Base-by-base conservation (phyloP, 2,329 filamentous ascomycete species). In the Ilyonectria robusta region DNA sequence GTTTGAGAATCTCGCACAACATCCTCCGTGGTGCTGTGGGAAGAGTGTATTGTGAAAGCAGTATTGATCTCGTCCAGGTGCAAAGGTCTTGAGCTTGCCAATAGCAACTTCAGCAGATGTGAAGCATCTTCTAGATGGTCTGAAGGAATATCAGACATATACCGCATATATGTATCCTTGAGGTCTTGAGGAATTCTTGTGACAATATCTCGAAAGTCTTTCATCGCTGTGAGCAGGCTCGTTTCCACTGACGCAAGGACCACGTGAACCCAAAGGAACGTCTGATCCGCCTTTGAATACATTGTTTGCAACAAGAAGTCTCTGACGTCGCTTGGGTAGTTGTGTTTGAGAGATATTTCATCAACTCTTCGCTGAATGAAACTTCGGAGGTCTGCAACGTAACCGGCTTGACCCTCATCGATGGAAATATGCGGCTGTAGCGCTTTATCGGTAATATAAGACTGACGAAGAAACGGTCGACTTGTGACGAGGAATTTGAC, bases 211-310 rank as follows among this genome's bases (percentile, higher is more conserved):
- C 76, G 57, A 17, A 80, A 72, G 48, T 78, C 73, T 19, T 70
- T 70, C 19, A 64, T 65, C 4, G 77, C 72, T 33, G 74, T 67
- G 3, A 77, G 47, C 2, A 72, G 55, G 40, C 67, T 74, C 2
- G 69, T 72, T 60, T 82, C 79, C 2, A 83, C 65, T 4, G 72
- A 70, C n/a, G 75, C 59, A 21, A 82, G 75, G 8, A 81, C 79
- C 42, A 82, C 76, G 23, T 76, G 77, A 21, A 80, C 72, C 81
- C 80, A 83, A 2, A 83, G 76, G 68, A 83, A 83, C 1, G 74
- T 80, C 35, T 77, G 68, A 55, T 80, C 78, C 21, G 80, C 75
- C 59, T 78, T 79, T 2, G 74, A 72, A 54, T 69, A 71, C 10
- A 82, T 67, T 8, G 73, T 53, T 31, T 78, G 35, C 55, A 77